phyloP scores from a whole-genome alignment of 148 eudicot genomes.

The Diospyros lotus region DNA sequence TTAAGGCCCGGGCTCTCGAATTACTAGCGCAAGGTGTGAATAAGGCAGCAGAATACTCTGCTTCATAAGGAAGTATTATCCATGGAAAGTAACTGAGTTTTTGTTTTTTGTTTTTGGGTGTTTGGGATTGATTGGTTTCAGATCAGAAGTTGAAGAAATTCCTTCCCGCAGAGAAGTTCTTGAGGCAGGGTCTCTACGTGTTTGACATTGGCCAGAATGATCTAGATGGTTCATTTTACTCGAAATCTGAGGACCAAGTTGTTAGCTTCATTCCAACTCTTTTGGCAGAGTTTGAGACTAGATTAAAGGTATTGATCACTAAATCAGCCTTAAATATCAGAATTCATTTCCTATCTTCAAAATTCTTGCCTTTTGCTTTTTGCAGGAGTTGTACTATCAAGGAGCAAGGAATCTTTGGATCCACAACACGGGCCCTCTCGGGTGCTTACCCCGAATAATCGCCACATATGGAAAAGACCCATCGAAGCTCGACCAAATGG shows the following conservation, averaged over 20 bases:
- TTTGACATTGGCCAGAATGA: conserved; percentile 97
- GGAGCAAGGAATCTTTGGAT: conserved; percentile 93
- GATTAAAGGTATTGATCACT: conserved; percentile 41
- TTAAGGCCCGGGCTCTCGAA: conserved; percentile 58
- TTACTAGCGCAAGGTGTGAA: conserved; percentile 42
- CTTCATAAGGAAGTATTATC: no score
- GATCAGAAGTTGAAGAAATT: conserved; percentile 59
- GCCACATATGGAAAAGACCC: conserved; percentile 69
- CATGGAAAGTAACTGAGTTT: no score
- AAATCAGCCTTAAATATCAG: no score
- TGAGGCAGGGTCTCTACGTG: conserved; percentile 72
- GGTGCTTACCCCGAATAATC: conserved; percentile 79
- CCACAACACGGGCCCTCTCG: conserved; percentile 95
- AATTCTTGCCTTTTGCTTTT: not conserved
- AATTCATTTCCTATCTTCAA: not conserved
- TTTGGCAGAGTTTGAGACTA: conserved; percentile 69
- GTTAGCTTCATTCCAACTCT: conserved; percentile 70
- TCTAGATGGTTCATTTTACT: conserved; percentile 78
- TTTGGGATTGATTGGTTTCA: conserved; percentile 18
- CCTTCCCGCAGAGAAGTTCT: conserved; percentile 63
- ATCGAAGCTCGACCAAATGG: conserved; percentile 66
- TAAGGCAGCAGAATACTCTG: no score
- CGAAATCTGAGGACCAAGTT: conserved; percentile 77
- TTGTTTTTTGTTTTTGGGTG: not conserved
- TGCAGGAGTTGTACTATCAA: conserved; percentile 60